These are phyloP conservation scores for Microdochium nivale DNA, from an alignment of 2,329 filamentous ascomycete genomes.

Conservation along the genomic window DNA sequence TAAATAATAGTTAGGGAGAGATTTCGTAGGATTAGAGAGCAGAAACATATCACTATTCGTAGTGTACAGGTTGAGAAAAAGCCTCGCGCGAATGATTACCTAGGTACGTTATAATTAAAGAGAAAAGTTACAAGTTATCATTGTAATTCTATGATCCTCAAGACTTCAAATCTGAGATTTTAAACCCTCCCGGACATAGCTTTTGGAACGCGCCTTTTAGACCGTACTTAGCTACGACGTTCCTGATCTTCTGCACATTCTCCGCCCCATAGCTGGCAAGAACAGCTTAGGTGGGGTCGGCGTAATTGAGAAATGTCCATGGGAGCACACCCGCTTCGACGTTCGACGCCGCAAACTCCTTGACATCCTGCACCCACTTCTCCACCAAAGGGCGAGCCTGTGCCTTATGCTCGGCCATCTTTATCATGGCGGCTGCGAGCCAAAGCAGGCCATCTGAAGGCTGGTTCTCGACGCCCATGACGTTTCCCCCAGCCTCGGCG, in stretches of 20 bases:
- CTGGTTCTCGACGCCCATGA: slow-evolving; percentile 21
- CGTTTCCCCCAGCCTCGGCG: slow-evolving; percentile 21
- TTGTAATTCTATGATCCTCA: no score
- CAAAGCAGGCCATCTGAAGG: slow-evolving; percentile 22
- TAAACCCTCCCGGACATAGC: slow-evolving; percentile 18
- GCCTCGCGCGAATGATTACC: no score
- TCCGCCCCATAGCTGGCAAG: slow-evolving; percentile 20
- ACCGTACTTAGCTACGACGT: slow-evolving; percentile 21
- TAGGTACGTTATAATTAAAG: no score
- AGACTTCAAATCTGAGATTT: slow-evolving; percentile 1
- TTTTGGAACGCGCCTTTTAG: slow-evolving; percentile 22
- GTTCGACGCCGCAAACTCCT: slow-evolving; percentile 12
- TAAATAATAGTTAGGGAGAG: no score
- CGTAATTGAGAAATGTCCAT: slow-evolving; percentile 28
- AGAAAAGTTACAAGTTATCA: no score
- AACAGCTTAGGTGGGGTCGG: slow-evolving; percentile 17
- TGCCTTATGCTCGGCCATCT: slow-evolving; percentile 22
- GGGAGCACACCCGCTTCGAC: slow-evolving; percentile 9
- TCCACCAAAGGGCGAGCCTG: slow-evolving; percentile 25
- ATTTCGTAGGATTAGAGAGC: no score
- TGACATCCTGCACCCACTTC: slow-evolving; percentile 15
- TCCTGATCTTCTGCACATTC: slow-evolving; percentile 17
- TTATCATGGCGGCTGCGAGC: slow-evolving; percentile 18
- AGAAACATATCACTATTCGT: no score
- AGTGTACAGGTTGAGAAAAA: no score